A percentile compares a stretch with the other conserved stretches of the same genome.
phyloP scores from a whole-genome alignment of 1,284 basidiomycete genomes.

The Somion occarium region DNA sequence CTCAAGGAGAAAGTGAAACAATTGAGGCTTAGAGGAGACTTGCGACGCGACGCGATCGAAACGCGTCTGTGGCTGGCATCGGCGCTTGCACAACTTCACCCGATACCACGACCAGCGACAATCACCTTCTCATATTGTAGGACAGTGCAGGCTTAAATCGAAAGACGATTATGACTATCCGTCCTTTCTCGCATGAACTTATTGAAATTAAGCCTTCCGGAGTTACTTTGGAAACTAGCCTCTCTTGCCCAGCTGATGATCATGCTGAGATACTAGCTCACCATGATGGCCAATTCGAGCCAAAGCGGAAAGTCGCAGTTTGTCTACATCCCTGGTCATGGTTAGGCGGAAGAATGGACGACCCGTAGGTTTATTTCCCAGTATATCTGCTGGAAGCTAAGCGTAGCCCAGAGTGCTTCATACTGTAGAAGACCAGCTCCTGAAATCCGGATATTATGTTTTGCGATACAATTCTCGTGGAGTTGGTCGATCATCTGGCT shows the following conservation, averaged over 20 bases:
- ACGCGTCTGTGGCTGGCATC: slow-evolving; percentile 5
- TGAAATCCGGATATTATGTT: slow-evolving; percentile 46
- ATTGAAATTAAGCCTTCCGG: slow-evolving; percentile 21
- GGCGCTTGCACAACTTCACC: too few species aligned
- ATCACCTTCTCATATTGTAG: background rate
- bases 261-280: background rate
- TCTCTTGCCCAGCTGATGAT: slow-evolving; percentile 11
- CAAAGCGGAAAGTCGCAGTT: slow-evolving; percentile 49
- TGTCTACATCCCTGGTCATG: slow-evolving; percentile 78
- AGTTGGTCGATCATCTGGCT: slow-evolving; percentile 65
- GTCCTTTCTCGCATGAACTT: slow-evolving; percentile 10
- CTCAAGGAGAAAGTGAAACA: background rate
- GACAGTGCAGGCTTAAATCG: background rate
- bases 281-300: background rate
- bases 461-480: slow-evolving; percentile 74
- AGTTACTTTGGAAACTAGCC: slow-evolving; percentile 13
- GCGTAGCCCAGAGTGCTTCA: slow-evolving; percentile 27
- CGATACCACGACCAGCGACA: too few species aligned
- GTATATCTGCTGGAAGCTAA: background rate
- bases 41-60: slow-evolving; percentile 3
- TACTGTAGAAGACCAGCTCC: slow-evolving; percentile 30
- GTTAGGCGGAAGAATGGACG: slow-evolving; percentile 69
- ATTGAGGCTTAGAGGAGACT: background rate
- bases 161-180: background rate
- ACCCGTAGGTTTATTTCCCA: slow-evolving; percentile 52